Base-by-base conservation (phyloP, 202 grass and related monocot species). In the Setaria viridis region DNA sequence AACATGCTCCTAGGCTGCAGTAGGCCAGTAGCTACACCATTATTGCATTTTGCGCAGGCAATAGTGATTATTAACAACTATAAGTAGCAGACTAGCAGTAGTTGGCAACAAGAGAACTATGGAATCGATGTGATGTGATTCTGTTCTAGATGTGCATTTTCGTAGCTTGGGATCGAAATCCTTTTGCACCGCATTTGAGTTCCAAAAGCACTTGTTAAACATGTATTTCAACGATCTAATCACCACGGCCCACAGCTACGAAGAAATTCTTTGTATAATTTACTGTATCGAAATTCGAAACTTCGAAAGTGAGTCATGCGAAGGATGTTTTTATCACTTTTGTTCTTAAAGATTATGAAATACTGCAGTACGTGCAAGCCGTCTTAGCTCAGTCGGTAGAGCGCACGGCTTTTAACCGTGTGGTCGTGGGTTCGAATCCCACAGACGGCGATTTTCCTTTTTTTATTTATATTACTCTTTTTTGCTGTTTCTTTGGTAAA, bases 391-490 rank as follows among this genome's bases (percentile, higher is more conserved):
- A 95, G 93, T 65, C 81, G 88, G 93, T 90, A 92, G 90, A 95
- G 90, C 90, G 93, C 93, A 89, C 85, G 93, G 93, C 87, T 95
- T 95, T 95, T 95, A 92, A 95, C 90, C 90, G 85, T 89, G 90
- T 92, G 85, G 90, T 95, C 93, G 90, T 92, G 87, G 93, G 90
- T 95, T 95, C 93, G 93, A 92, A 65, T 91, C 90, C 90, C 90
- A 92, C 90, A 91, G 90, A 92, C 85, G 87, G 93, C 89, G 82
- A 2, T 1, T 15, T 16, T 7, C 19, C 0, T 11, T 39, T 41
- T 67, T 30, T 62, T 62, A 5, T 62, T 62, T 30, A 4, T 1
- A 5, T 30, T 25, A 29, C 9, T 11, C 4, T 11, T 60, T 58
- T n/a, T 9, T 2, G 9, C 6, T 2, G 6, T 37, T 37, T 37